A percentile compares a stretch with the other conserved stretches of the same genome.
Evolutionary conservation across 2,329 filamentous ascomycete species (phyloP).

Genomic region (Aureobasidium sp.): DNA sequence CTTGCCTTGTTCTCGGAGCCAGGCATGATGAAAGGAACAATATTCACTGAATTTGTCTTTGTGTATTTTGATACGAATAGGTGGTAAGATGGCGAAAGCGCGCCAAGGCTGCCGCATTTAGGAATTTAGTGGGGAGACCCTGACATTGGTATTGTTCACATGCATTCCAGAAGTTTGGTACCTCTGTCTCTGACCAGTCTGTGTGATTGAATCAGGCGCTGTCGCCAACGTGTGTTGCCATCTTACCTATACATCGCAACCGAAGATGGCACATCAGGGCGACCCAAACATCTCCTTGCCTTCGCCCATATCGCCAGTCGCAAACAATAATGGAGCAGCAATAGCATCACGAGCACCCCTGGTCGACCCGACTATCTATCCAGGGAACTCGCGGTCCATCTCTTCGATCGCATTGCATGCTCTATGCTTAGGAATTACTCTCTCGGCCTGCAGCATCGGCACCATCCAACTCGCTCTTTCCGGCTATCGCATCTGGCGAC

Average conservation of each 20-base stretch:
- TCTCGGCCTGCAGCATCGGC: slow-evolving; percentile 28
- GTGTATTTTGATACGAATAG: background rate
- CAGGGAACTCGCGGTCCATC: slow-evolving; percentile 38
- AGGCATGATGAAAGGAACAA: background rate
- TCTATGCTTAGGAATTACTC: slow-evolving; percentile 36
- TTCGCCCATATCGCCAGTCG: background rate
- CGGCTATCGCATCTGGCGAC: slow-evolving; percentile 42
- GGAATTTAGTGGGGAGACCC: background rate
- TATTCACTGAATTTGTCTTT: background rate
- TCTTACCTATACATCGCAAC: background rate
- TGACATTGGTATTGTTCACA: slow-evolving; percentile 10
- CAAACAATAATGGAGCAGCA: slow-evolving; percentile 13
- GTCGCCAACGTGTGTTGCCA: background rate
- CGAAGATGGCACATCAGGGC: slow-evolving; percentile 8
- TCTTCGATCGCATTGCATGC: slow-evolving; percentile 41
- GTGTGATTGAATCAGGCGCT: background rate
- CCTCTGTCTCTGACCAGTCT: background rate
- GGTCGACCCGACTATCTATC: slow-evolving; percentile 31
- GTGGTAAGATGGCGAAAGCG: background rate
- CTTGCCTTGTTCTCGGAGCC: slow-evolving; percentile 29
- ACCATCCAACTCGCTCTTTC: slow-evolving; percentile 20
- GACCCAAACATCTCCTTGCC: slow-evolving; percentile 18
- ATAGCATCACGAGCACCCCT: slow-evolving; percentile 8
- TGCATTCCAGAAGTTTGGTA: background rate
- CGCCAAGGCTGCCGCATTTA: background rate